phyloP scores from a whole-genome alignment of 1,284 basidiomycete species.

The Irpex sp. region DNA sequence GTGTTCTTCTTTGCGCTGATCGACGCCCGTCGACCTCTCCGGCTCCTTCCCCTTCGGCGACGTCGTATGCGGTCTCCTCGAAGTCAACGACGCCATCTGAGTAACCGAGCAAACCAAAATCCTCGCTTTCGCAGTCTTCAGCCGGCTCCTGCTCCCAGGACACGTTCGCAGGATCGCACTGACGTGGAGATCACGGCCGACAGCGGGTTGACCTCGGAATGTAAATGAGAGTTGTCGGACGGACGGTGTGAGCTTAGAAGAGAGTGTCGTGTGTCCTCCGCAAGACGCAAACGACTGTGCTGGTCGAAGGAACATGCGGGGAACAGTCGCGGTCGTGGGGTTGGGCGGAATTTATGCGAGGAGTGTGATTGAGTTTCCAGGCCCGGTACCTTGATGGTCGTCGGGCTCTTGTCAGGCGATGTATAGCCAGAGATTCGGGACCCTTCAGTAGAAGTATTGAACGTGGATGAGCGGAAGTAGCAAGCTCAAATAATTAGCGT shows the following conservation, averaged over 20 bases:
- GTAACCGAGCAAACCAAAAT: not conserved
- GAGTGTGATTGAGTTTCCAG: not conserved
- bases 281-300: not conserved
- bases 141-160: not conserved
- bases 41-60: conserved; percentile 27
- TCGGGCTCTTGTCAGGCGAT: not conserved
- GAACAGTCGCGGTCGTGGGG: not conserved
- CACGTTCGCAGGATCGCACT: conserved; percentile 2
- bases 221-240: not conserved
- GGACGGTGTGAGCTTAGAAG: not conserved
- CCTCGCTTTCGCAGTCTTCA: not conserved
- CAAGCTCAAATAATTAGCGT: not conserved
- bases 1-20: conserved; percentile 16
- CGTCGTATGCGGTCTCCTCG: conserved; percentile 23
- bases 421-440: not conserved
- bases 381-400: not conserved
- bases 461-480: not conserved
- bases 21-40: conserved; percentile 9
- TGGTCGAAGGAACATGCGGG: not conserved
- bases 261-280: not conserved
- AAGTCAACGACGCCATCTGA: conserved; percentile 19
- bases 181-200: not conserved
- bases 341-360: not conserved
- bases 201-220: conserved; percentile 2
- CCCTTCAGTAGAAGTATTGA: not conserved